Conservation (phyloP, 2,329 filamentous ascomycete species). For the Cephalotrichum gorgonifer region DNA sequence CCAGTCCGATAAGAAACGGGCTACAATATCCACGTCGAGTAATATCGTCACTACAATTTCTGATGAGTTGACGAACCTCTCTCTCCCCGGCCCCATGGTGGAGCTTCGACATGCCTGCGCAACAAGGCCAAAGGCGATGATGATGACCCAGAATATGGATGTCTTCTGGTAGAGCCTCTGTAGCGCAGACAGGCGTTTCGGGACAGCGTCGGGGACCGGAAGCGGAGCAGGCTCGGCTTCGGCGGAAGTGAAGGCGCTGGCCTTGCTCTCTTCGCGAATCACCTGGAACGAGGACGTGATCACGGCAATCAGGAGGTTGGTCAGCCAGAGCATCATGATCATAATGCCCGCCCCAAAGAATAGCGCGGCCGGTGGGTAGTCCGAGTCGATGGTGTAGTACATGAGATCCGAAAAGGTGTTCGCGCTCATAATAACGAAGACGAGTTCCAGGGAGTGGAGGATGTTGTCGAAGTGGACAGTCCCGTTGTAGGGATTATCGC, state of each 20-base stretch:
- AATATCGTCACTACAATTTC: constrained; percentile 70
- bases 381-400: constrained; percentile 85
- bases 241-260: constrained; percentile 80
- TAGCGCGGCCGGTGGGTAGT: constrained; percentile 77
- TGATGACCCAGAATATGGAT: constrained; percentile 62
- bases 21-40: constrained; percentile 69
- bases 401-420: constrained; percentile 95
- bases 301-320: constrained; percentile 88
- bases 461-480: constrained; percentile 97
- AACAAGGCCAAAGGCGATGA: constrained; percentile 74
- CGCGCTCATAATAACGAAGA: constrained; percentile 97
- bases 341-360: constrained; percentile 69
- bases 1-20: constrained; percentile 73
- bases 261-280: constrained; percentile 90
- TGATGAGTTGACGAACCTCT: constrained; percentile 56
- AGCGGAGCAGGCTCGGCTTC: constrained; percentile 38
- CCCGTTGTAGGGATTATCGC: constrained; percentile 65
- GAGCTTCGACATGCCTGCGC: constrained; percentile 70
- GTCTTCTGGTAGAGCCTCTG: constrained; percentile 69
- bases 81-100: constrained; percentile 54
- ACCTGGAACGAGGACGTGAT: constrained; percentile 98
- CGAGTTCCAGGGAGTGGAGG: constrained; percentile 77
- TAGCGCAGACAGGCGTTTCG: constrained; percentile 31
- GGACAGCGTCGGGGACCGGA: constrained; percentile 15
- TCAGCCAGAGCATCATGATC: constrained; percentile 91